These are phyloP conservation scores for Xylariaceae sp. DNA, from an alignment of 2,329 filamentous ascomycete genomes.

Conservation along the genomic window DNA sequence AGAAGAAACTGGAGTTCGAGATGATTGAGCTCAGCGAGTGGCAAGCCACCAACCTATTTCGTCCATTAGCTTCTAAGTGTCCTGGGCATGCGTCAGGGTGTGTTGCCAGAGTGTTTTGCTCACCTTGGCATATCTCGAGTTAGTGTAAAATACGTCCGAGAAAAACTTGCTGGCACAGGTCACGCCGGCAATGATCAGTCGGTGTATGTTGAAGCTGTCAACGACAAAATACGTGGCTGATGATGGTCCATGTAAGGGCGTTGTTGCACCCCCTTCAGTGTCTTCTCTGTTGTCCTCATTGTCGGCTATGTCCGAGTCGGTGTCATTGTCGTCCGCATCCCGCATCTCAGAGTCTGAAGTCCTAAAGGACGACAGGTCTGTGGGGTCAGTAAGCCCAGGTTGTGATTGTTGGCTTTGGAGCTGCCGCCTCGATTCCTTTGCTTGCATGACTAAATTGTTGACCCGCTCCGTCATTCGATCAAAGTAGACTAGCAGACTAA, in stretches of 20 bases:
- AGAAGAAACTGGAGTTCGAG: conserved; percentile 93
- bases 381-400: conserved; percentile 6
- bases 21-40: conserved; percentile 88
- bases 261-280: conserved; percentile 7
- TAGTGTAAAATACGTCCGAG: conserved; percentile 97
- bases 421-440: conserved; percentile 49
- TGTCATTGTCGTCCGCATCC: conserved; percentile 35
- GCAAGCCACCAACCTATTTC: conserved; percentile 76
- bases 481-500: conserved; percentile 94
- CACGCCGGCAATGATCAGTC: conserved; percentile 91
- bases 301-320: conserved; percentile 49
- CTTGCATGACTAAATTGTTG: conserved; percentile 73
- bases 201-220: conserved; percentile 98
- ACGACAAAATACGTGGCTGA: conserved; percentile 76
- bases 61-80: too few species aligned
- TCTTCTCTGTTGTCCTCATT: conserved; percentile 35
- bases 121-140: conserved; percentile 98
- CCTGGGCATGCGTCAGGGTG: too few species aligned
- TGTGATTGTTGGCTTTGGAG: conserved; percentile 33
- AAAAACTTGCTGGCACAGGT: conserved; percentile 99
- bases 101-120: background rate
- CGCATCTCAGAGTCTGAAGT: conserved; percentile 35
- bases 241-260: conserved; percentile 22
- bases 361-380: conserved; percentile 2
- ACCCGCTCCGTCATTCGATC: conserved; percentile 98